Evolutionary conservation across 2,329 filamentous ascomycete species (phyloP).

Genomic region (Paracorniculantispora psalliotae): DNA sequence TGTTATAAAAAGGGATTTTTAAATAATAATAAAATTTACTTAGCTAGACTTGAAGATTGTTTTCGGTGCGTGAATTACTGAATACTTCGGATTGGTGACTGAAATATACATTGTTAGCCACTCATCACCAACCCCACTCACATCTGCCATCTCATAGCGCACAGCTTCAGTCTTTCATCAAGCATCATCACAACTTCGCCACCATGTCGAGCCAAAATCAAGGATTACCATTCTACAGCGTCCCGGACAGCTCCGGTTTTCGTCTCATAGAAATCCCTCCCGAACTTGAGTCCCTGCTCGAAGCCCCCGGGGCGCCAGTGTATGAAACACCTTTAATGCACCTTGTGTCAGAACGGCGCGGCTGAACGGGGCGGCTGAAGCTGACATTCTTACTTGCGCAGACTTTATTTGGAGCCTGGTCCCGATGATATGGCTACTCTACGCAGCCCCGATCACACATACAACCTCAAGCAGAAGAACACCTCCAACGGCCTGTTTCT

Average conservation of each 20-base stretch:
- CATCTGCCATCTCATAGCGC: not conserved
- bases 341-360: not conserved
- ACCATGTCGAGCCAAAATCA: constrained; percentile 42
- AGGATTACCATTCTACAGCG: constrained; percentile 48
- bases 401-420: constrained; percentile 45
- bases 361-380: not conserved
- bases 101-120: not conserved
- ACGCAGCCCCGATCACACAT: constrained; percentile 46
- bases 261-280: constrained; percentile 59
- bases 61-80: not conserved
- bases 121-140: not conserved
- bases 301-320: constrained; percentile 49
- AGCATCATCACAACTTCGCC: not conserved
- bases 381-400: constrained; percentile 21
- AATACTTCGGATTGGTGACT: not conserved
- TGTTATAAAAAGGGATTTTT: not conserved
- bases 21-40: not conserved
- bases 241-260: constrained; percentile 46
- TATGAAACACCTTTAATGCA: constrained; percentile 28
- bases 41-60: too few relatives aligned
- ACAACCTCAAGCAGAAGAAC: constrained; percentile 60
- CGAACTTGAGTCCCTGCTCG: constrained; percentile 51
- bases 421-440: constrained; percentile 45
- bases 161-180: not conserved
- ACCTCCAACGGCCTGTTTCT: constrained; percentile 62